A percentile compares a stretch with the other conserved stretches of the same genome.
Conservation (phyloP, 1,284 basidiomycete genomes). For the Stygiomarasmius scandens region DNA sequence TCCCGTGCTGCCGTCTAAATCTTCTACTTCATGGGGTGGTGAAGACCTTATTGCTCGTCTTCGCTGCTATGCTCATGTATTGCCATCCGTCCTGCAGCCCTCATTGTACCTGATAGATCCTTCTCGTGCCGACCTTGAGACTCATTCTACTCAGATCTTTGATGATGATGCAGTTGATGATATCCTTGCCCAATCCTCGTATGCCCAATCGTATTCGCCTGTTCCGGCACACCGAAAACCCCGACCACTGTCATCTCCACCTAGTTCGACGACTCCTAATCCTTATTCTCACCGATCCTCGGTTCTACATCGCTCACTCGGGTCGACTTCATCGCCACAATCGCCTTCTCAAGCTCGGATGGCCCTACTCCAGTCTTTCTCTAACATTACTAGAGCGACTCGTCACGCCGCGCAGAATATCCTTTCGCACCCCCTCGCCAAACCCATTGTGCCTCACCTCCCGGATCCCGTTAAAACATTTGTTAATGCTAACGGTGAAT, state of each 20-base stretch:
- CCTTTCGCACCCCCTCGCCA: slow-evolving; percentile 89
- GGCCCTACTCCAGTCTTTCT: slow-evolving; percentile 83
- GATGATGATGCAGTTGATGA: slow-evolving; percentile 82
- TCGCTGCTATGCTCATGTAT: slow-evolving; percentile 70
- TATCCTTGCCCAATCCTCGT: slow-evolving; percentile 77
- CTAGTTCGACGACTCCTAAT: slow-evolving; percentile 42
- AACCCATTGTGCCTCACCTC: slow-evolving; percentile 91
- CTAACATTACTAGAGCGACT: slow-evolving; percentile 87
- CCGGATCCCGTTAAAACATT: slow-evolving; percentile 89
- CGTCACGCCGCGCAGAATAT: slow-evolving; percentile 90
- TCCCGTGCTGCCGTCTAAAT: slow-evolving; percentile 38
- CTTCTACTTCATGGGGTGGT: slow-evolving; percentile 75
- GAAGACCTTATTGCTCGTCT: slow-evolving; percentile 80
- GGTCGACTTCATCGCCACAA: slow-evolving; percentile 50
- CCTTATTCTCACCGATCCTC: slow-evolving; percentile 73
- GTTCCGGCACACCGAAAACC: slow-evolving; percentile 81
- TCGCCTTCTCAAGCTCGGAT: slow-evolving; percentile 68
- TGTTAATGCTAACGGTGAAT: slow-evolving; percentile 82
- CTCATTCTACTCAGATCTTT: slow-evolving; percentile 82
- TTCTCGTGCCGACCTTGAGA: slow-evolving; percentile 85
- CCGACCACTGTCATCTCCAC: slow-evolving; percentile 55
- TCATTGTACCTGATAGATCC: slow-evolving; percentile 92
- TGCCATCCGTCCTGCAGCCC: slow-evolving; percentile 79
- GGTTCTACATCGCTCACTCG: slow-evolving; percentile 74
- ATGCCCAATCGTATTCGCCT: slow-evolving; percentile 77